These are phyloP conservation scores for Macrolepiota fuliginosa DNA, from an alignment of 768 basidiomycete genomes.

Conservation along the genomic window DNA sequence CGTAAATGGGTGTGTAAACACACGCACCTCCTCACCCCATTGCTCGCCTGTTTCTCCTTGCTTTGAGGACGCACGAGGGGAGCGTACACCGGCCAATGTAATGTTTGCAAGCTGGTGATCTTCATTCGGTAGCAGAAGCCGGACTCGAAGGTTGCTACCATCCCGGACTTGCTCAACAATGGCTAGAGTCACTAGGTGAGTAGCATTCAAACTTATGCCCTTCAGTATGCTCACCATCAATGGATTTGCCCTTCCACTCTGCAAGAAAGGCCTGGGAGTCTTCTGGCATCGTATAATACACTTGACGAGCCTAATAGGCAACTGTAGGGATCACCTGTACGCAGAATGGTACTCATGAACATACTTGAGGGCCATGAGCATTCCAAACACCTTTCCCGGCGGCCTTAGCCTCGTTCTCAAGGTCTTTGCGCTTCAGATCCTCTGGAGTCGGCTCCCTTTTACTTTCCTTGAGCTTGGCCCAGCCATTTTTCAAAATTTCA, in stretches of 20 bases:
- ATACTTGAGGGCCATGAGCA: slow-evolving; percentile 70
- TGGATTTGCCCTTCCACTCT: slow-evolving; percentile 87
- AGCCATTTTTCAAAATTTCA: slow-evolving; percentile 85
- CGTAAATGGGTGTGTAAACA: slow-evolving; percentile 6
- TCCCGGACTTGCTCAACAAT: slow-evolving; percentile 94
- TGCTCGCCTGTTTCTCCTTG: slow-evolving; percentile 78
- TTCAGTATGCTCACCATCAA: slow-evolving; percentile 62
- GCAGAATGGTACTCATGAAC: slow-evolving; percentile 2
- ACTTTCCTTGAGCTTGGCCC: slow-evolving; percentile 88
- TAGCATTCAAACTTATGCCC: slow-evolving; percentile 4
- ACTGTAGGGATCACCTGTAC: slow-evolving; percentile 1
- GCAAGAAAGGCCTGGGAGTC: slow-evolving; percentile 87
- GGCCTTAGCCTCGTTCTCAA: slow-evolving; percentile 73
- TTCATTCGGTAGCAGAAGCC: slow-evolving; percentile 84
- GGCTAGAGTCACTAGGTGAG: slow-evolving; percentile 40
- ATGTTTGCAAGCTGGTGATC: slow-evolving; percentile 91
- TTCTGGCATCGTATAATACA: slow-evolving; percentile 84
- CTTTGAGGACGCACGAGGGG: slow-evolving; percentile 65
- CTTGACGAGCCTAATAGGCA: slow-evolving; percentile 55
- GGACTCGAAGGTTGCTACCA: slow-evolving; percentile 85
- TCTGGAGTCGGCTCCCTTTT: slow-evolving; percentile 84
- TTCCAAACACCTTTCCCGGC: slow-evolving; percentile 87
- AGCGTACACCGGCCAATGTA: slow-evolving; percentile 78
- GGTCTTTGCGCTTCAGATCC: slow-evolving; percentile 65
- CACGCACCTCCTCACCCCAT: slow-evolving; percentile 84